Evolutionary conservation across 169 alveolate genomes (phyloP), one percentile per base, ranked within the genome.

Genomic region (Plasmodium adleri): DNA sequence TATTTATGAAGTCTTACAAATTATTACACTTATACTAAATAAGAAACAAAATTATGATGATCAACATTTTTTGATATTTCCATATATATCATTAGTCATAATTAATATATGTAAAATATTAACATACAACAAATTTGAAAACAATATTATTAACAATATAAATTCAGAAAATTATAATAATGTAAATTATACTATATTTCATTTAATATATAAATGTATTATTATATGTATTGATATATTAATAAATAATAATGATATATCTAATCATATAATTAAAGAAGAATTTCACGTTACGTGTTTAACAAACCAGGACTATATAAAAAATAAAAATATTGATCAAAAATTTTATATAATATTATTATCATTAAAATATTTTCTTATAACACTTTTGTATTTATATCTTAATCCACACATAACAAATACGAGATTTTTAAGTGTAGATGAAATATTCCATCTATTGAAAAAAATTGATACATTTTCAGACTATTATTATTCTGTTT

Each of bases 401-500:
- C 64, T 67, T n/a, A 43, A 50, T 70, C 83, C 83, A 13, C 20
- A 52, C 26, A 70, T 83, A 24, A 32, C 6, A 71, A 83, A 60
- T 13, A 7, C 8, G 1, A 60, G 9, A 45, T 43, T 20, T 49
- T 39, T 66, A 24, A 56, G 59, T 45, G 24, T 58, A n/a, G 85
- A 70, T 8, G 26, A 58, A 70, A 15, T 83, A 4, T 58, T 17
- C 39, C 0, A 68, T 62, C 4, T 59, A 56, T 60, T 83, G 9
- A 17, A 22, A 71, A 43, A 32, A 70, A 70, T 83, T 70, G 85
- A 83, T 59, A 45, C 7, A 1, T 70, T 83, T 45, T 58, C 85
- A n/a, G 91, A 56, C 24, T 83, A 50, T 70, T 83, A 83, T 71
- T 83, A 83, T 68, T 83, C 91, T 39, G 39, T 70, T 68, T 83